Evolutionary conservation across 2,329 filamentous ascomycete species (phyloP).

Genomic region (Alternaria solani): DNA sequence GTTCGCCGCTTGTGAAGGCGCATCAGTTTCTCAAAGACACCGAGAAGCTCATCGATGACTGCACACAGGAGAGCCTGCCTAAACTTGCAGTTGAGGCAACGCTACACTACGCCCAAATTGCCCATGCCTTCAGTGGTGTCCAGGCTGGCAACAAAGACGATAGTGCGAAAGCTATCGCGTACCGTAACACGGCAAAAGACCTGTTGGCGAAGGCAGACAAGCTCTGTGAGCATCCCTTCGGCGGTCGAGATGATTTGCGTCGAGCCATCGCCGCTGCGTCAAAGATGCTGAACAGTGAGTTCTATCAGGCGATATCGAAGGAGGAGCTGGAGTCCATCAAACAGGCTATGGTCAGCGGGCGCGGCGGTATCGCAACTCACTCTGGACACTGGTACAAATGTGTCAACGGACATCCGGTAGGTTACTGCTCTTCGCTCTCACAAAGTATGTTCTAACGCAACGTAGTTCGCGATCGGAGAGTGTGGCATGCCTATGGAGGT

Average conservation of each 20-base stretch:
- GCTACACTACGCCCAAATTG: constrained; percentile 46
- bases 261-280: constrained; percentile 38
- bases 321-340: constrained; percentile 58
- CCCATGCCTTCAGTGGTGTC: constrained; percentile 33
- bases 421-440: not conserved
- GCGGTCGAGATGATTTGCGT: constrained; percentile 33
- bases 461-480: constrained; percentile 66
- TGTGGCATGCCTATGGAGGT: constrained; percentile 72
- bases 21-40: constrained; percentile 39
- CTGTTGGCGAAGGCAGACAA: constrained; percentile 40
- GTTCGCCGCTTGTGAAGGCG: constrained; percentile 12
- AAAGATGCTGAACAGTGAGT: constrained; percentile 42
- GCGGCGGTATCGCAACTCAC: constrained; percentile 51
- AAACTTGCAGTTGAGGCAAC: constrained; percentile 50
- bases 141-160: constrained; percentile 14
- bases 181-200: constrained; percentile 28
- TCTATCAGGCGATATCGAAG: constrained; percentile 53
- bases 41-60: constrained; percentile 40
- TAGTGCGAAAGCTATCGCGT: constrained; percentile 16
- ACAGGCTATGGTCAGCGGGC: constrained; percentile 57
- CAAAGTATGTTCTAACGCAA: constrained; percentile 5
- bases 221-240: constrained; percentile 47
- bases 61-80: constrained; percentile 42
- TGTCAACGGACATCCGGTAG: constrained; percentile 62
- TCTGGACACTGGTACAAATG: constrained; percentile 70